Base-by-base conservation (phyloP, 371 early-diverging fungal species). In the Mortierella sp. region DNA sequence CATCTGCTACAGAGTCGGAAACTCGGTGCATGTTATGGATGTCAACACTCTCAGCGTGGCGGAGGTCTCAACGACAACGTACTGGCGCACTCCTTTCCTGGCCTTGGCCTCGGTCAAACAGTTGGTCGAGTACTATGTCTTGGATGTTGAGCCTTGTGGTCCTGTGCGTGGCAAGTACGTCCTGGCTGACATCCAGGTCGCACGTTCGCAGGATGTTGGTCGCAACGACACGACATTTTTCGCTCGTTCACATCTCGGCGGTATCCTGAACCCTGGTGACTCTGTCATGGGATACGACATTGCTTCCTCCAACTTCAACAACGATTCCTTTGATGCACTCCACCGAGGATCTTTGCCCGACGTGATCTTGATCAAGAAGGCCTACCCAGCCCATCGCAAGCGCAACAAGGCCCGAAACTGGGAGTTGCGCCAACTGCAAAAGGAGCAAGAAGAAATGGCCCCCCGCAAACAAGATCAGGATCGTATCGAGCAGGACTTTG, bases 241-340 rank as follows among this genome's bases (percentile, higher is more conserved):
- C 80, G 91, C 92, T 21, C 91, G 98, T 54, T 93, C 96, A 41
- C 99, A 99, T 78, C 83, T 99, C 41, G 99, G 99, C 57, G 87
- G 88, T 60, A 85, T 98, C 55, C 80, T 99, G 54, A 88, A 91
- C 63, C 88, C 92, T 27, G 98, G 99, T 50, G 99, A 99, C 73
- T 89, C 91, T 50, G 96, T 88, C 16, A 79, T 95, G 67, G 98
- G 98, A 55, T 98, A 98, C 79, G 93, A 95, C 76, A 81, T 98
- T 52, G 80, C 86, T 2, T 88, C 91, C 37, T 79, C 92, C 77
- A 98, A 98, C 85, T 94, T 95, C 79, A 98, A 98, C 88, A 88
- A 94, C 71, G 86, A 87, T 16, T 84, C 89, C 55, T 98, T 88
- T 79, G 94, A 94, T 62, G 79, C 66, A 8, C 79, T 90, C 22